Percentiles rank a stretch among this genome's conserved stretches.
These are phyloP conservation scores for Blepharisma stoltei DNA, from an alignment of 73 alveolate species.

Conservation along the genomic window DNA sequence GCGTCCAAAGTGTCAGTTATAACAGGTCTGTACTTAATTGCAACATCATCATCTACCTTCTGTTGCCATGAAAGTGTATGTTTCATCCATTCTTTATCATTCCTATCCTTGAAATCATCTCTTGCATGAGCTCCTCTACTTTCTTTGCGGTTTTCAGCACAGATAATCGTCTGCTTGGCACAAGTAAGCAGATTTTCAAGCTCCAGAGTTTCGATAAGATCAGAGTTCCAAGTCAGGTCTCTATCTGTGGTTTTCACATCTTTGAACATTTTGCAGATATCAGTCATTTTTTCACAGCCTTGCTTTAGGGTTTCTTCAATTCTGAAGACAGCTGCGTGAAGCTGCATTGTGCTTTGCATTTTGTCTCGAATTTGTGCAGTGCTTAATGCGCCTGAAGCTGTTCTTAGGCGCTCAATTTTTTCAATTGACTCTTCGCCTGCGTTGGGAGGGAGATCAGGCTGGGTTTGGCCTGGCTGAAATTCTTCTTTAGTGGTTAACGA, in stretches of 20 bases:
- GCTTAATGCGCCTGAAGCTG: slow-evolving; percentile 73
- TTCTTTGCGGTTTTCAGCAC: slow-evolving; percentile 76
- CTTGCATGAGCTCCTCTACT: slow-evolving; percentile 79
- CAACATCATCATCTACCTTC: slow-evolving; percentile 34
- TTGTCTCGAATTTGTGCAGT: slow-evolving; percentile 79
- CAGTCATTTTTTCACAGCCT: too few species aligned
- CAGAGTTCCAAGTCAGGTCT: slow-evolving; percentile 46
- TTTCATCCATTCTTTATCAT: slow-evolving; percentile 79
- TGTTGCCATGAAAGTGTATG: slow-evolving; percentile 63
- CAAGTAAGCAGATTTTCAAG: slow-evolving; percentile 62
- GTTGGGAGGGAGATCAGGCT: slow-evolving; percentile 50
- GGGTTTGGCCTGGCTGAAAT: neutral
- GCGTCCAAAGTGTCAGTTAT: slow-evolving; percentile 53
- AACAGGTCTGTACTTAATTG: slow-evolving; percentile 57
- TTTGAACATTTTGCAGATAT: too few species aligned
- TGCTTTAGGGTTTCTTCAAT: too few species aligned
- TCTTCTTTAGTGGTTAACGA: neutral
- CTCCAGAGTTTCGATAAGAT: slow-evolving; percentile 70
- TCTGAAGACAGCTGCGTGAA: slow-evolving; percentile 77
- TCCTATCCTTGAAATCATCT: slow-evolving; percentile 71
- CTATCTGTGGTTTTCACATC: too few species aligned
- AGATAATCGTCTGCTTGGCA: slow-evolving; percentile 61
- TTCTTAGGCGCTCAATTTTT: slow-evolving; percentile 79
- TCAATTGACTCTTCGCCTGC: slow-evolving; percentile 90
- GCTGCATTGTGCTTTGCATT: slow-evolving; percentile 72